phyloP scores from a whole-genome alignment of 2,329 filamentous ascomycete genomes.

The Lasiodiplodia citricola region DNA sequence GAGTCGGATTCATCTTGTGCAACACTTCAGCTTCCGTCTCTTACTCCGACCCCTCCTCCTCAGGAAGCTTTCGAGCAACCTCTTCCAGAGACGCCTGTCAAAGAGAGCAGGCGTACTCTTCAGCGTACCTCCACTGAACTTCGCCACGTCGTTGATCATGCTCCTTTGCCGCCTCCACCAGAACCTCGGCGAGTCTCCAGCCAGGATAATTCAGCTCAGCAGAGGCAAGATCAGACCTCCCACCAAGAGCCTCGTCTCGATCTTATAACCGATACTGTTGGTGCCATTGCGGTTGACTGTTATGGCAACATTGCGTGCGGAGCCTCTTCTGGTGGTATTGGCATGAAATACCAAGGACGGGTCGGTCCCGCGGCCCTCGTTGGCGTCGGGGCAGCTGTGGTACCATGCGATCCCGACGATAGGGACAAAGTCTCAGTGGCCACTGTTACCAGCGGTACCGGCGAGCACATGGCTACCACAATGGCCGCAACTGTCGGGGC shows the following conservation, averaged over 20 bases:
- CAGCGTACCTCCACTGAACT: conserved; percentile 16
- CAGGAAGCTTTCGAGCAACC: conserved; percentile 17
- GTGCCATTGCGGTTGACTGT: conserved; percentile 89
- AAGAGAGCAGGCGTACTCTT: background rate
- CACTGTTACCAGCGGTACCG: conserved; percentile 89
- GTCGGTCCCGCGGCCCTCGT: conserved; percentile 92
- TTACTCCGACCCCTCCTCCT: conserved; percentile 33
- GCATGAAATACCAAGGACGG: conserved; percentile 94
- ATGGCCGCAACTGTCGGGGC: conserved; percentile 88
- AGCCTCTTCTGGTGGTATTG: conserved; percentile 95
- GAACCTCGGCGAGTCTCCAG: background rate
- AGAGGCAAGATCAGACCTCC: background rate
- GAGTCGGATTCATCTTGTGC: conserved; percentile 35
- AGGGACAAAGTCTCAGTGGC: conserved; percentile 73
- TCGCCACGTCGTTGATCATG: conserved; percentile 12
- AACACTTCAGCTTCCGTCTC: conserved; percentile 35
- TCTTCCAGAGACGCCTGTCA: background rate
- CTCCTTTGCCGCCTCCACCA: conserved; percentile 14
- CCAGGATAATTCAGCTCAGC: background rate
- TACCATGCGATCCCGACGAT: conserved; percentile 77
- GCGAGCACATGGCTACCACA: conserved; percentile 97
- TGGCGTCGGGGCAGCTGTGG: conserved; percentile 85
- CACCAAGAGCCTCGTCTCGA: conserved; percentile 49
- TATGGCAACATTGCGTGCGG: conserved; percentile 89
- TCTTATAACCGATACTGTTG: conserved; percentile 89